Percentiles rank a stretch among this genome's conserved stretches.
These are phyloP conservation scores for Ustilago cynodontis DNA, from an alignment of 1,284 basidiomycete species.

Conservation along the genomic window DNA sequence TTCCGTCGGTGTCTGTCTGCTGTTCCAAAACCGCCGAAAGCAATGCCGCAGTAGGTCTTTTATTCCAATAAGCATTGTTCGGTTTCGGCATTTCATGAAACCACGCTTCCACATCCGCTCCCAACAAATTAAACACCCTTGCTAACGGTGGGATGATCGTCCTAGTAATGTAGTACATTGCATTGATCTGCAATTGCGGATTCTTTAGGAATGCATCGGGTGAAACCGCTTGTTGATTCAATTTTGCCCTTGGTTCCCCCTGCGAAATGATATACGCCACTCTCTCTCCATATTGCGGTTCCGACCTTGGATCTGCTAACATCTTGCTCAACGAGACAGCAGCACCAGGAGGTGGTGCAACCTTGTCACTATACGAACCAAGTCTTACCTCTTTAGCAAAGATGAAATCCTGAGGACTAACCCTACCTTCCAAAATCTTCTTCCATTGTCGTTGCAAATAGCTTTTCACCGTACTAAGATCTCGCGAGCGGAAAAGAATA, in stretches of 20 bases:
- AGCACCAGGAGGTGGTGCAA: slow-evolving; percentile 88
- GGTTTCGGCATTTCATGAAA: slow-evolving; percentile 83
- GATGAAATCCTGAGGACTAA: slow-evolving; percentile 88
- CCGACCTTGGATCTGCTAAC: slow-evolving; percentile 81
- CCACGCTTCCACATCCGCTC: slow-evolving; percentile 89
- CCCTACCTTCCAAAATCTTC: slow-evolving; percentile 83
- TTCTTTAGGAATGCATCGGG: slow-evolving; percentile 83
- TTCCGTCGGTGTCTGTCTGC: not conserved
- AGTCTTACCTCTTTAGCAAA: slow-evolving; percentile 93
- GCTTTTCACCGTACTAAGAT: slow-evolving; percentile 87
- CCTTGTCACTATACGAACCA: slow-evolving; percentile 80
- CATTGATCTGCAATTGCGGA: slow-evolving; percentile 80
- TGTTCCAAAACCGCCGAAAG: slow-evolving; percentile 19
- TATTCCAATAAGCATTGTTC: slow-evolving; percentile 38
- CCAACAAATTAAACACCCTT: slow-evolving; percentile 90
- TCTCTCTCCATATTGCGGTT: slow-evolving; percentile 91
- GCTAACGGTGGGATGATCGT: slow-evolving; percentile 90
- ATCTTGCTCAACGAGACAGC: slow-evolving; percentile 84
- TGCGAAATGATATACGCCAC: slow-evolving; percentile 89
- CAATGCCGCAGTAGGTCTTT: slow-evolving; percentile 18
- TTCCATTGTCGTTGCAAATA: slow-evolving; percentile 89
- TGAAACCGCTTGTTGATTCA: slow-evolving; percentile 84
- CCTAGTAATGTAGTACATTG: slow-evolving; percentile 88
- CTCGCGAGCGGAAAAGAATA: slow-evolving; percentile 85
- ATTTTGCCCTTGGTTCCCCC: slow-evolving; percentile 77